Evolutionary conservation across 805 yeast species (phyloP), one percentile per base, ranked within the genome.

Genomic region (Yarrowia sp.): DNA sequence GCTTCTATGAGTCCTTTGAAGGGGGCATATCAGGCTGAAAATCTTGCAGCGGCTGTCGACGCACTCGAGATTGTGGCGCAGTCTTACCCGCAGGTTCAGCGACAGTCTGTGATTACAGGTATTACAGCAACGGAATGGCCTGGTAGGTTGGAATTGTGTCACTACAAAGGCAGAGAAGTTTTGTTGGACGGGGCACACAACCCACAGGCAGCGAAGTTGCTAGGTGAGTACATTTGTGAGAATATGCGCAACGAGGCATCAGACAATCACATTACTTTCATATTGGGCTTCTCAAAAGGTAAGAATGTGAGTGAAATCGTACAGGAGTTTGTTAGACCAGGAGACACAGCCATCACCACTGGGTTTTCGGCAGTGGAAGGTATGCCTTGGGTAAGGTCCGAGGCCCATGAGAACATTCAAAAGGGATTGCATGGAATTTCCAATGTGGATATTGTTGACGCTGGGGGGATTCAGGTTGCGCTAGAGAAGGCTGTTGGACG

Each of bases 141-240:
- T 0, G 98, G 98, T 0, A 78, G 99, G 67, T 76, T 95, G 62
- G 97, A 95, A 70, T 67, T 68, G 71, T 8, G 69, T 72, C 14
- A 58, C 61, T 1, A 69, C 73, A 22, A 69, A 67, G 68, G 73
- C 1, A 61, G 79, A 0, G 67, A 70, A 1, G 74, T 85, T 0
- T 74, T 95, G 4, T 71, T 95, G 1, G 98, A 93, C 76, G 98
- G 98, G 2, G 98, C 98, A 0, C 98, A 95, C 73, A 95, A 95
- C 72, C 85, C 84, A 6, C 85, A 86, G 66, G 96, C 98, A 0
- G 95, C 97, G 0, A 75, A 76, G n/a, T 90, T 88, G 70, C 77
- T 95, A 32, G 82, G 81, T 0, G 79, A 79, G 41, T 90, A 79
- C 71, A 74, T 92, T 1, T 74, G 78, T 6, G 33, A 16, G 8